Conservation (phyloP, 441 rosid species). For the Metrosideros polymorpha region DNA sequence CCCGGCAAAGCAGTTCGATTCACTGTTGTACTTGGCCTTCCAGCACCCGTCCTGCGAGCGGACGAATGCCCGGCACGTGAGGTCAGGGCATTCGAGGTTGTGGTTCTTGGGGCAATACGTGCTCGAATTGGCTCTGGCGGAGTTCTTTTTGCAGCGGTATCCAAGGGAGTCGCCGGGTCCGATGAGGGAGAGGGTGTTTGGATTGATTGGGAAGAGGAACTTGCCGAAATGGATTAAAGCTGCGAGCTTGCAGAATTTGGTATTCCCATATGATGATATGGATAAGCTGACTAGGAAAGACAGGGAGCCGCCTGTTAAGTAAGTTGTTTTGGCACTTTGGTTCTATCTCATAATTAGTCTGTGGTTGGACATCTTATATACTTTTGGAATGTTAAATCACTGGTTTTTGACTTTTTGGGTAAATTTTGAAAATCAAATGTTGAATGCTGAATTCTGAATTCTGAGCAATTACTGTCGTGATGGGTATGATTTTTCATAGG, state of each 20-base stretch:
- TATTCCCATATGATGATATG: constrained; percentile 90
- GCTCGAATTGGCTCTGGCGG: constrained; percentile 70
- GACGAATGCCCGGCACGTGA: constrained; percentile 69
- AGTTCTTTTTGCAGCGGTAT: constrained; percentile 84
- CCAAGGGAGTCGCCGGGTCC: constrained; percentile 90
- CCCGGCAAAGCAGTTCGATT: constrained; percentile 91
- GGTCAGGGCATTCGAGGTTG: constrained; percentile 81
- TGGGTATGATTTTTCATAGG: not conserved
- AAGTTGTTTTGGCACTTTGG: constrained; percentile 26
- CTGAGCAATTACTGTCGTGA: not conserved
- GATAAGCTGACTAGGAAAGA: constrained; percentile 66
- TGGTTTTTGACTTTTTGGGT: not conserved
- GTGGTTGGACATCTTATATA: not conserved
- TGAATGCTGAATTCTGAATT: not conserved
- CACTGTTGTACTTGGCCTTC: constrained; percentile 70
- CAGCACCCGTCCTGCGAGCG: constrained; percentile 90
- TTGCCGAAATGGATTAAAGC: constrained; percentile 85
- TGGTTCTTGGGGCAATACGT: constrained; percentile 85
- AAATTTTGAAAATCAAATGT: not conserved
- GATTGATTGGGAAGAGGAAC: constrained; percentile 84
- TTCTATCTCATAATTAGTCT: not conserved
- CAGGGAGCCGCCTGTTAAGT: constrained; percentile 85
- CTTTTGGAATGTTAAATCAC: not conserved
- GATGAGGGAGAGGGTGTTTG: constrained; percentile 88
- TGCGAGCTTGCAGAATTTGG: constrained; percentile 76